Percentiles rank a stretch among this genome's conserved stretches.
These are phyloP conservation scores for Microbotryomycetes sp. DNA, from an alignment of 1,284 basidiomycete genomes.

Conservation along the genomic window DNA sequence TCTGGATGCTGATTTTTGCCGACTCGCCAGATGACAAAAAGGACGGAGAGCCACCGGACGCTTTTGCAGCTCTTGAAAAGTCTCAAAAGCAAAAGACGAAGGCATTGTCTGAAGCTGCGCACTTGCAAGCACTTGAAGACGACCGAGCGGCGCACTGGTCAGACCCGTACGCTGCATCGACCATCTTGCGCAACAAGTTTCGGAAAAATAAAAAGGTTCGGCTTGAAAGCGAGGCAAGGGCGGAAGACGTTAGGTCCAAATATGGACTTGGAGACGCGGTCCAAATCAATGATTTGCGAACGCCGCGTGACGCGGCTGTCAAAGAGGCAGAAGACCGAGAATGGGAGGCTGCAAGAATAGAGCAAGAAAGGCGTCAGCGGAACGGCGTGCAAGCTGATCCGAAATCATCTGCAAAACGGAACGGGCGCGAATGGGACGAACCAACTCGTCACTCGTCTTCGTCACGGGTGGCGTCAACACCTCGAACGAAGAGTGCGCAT, in stretches of 20 bases:
- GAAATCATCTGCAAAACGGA: not conserved
- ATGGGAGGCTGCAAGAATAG: conserved; percentile 52
- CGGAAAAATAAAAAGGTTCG: conserved; percentile 66
- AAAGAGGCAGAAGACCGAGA: conserved; percentile 52
- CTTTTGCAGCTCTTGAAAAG: conserved; percentile 82
- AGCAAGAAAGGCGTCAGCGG: conserved; percentile 50
- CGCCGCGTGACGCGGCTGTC: conserved; percentile 34
- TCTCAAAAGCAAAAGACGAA: conserved; percentile 66
- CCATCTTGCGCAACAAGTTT: conserved; percentile 66
- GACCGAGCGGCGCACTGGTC: conserved; percentile 63
- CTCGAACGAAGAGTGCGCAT: not conserved
- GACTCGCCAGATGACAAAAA: conserved; percentile 55
- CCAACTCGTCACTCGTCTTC: not conserved
- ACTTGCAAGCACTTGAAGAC: conserved; percentile 67
- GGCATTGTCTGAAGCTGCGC: conserved; percentile 60
- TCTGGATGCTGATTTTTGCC: conserved; percentile 4
- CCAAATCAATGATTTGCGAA: conserved; percentile 42
- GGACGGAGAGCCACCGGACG: conserved; percentile 54
- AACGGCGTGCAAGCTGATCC: not conserved
- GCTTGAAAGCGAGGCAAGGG: conserved; percentile 13
- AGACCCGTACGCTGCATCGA: conserved; percentile 77
- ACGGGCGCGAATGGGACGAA: not conserved
- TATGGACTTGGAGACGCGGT: conserved; percentile 66
- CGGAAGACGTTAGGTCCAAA: conserved; percentile 36
- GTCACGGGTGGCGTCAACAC: not conserved